Evolutionary conservation across 768 basidiomycete species (phyloP).

Genomic region (Megacollybia marginata): DNA sequence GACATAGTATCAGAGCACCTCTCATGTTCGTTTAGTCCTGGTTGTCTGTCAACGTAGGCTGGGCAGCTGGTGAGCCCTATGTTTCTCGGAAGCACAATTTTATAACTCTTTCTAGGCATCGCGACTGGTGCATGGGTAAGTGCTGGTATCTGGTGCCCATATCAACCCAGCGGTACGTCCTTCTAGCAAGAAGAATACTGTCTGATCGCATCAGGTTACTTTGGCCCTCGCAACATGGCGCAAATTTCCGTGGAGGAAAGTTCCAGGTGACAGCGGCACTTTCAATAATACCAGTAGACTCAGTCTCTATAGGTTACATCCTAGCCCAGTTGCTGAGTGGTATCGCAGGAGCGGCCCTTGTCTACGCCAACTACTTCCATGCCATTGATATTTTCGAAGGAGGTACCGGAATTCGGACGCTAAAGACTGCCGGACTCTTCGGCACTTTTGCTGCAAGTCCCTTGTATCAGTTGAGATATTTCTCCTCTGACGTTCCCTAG

Average conservation of each 20-base stretch:
- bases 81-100: background rate
- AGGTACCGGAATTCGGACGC: slow-evolving; percentile 44
- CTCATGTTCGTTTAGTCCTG: slow-evolving; percentile 22
- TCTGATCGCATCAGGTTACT: slow-evolving; percentile 42
- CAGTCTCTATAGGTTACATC: slow-evolving; percentile 35
- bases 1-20: background rate
- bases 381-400: slow-evolving; percentile 64
- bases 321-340: slow-evolving; percentile 60
- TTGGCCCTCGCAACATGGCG: slow-evolving; percentile 62
- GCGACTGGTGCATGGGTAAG: slow-evolving; percentile 42
- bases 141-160: slow-evolving; percentile 45
- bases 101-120: slow-evolving; percentile 20
- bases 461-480: background rate
- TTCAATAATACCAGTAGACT: too few species aligned
- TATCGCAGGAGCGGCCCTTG: slow-evolving; percentile 48
- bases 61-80: slow-evolving; percentile 29
- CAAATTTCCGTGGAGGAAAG: slow-evolving; percentile 75
- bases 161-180: slow-evolving; percentile 28
- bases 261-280: slow-evolving; percentile 34
- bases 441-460: slow-evolving; percentile 49
- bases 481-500: slow-evolving; percentile 11
- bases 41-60: slow-evolving; percentile 33
- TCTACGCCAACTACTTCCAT: slow-evolving; percentile 65
- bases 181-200: background rate
- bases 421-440: slow-evolving; percentile 50